Conservation (phyloP, 1,284 basidiomycete species). For the Amylostereum chailletii region DNA sequence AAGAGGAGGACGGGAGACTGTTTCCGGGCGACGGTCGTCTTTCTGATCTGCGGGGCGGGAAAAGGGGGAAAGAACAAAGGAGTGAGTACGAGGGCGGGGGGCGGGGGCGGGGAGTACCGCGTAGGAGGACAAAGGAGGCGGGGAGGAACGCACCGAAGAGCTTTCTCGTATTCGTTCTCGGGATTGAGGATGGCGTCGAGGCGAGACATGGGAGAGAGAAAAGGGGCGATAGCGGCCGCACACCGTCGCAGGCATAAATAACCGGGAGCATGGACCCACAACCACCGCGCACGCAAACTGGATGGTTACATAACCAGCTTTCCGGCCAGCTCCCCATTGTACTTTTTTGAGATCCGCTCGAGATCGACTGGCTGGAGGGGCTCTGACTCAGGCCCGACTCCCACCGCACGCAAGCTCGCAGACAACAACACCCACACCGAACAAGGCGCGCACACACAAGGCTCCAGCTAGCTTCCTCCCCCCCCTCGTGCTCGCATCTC, state of each 20-base stretch:
- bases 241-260: slow-evolving; percentile 1
- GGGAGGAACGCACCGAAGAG: slow-evolving; percentile 17
- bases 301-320: too few species aligned
- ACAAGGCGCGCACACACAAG: too few species aligned
- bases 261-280: neutral
- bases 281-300: too few species aligned
- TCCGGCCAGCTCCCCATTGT: too few species aligned
- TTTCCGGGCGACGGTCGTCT: neutral
- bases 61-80: neutral
- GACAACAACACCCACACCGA: too few species aligned
- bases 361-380: too few species aligned
- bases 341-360: too few species aligned
- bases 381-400: too few species aligned
- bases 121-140: neutral
- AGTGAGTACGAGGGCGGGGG: neutral
- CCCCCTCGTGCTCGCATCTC: too few species aligned
- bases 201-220: slow-evolving; percentile 18
- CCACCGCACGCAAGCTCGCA: too few species aligned
- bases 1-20: slow-evolving; percentile 16
- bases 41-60: neutral
- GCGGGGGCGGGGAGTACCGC: neutral
- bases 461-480: too few species aligned
- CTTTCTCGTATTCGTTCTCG: slow-evolving; percentile 18
- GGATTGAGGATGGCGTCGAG: slow-evolving; percentile 29
- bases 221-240: slow-evolving; percentile 5